Conservation (phyloP, 345 rosid species). For the Arabis hirsuta region DNA sequence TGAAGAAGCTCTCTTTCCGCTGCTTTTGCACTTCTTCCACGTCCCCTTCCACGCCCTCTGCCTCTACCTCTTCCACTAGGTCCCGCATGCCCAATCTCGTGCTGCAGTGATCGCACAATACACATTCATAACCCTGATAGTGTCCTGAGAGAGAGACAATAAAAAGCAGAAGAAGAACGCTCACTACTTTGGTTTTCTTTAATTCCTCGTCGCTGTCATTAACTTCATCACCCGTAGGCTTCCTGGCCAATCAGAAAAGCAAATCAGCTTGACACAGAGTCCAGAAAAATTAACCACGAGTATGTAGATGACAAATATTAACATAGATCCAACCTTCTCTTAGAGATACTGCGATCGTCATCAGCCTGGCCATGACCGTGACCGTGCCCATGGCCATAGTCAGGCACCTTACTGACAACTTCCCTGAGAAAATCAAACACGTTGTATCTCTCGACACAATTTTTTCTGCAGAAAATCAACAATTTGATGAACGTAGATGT, state of each 20-base stretch:
- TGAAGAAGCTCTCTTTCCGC: conserved; percentile 65
- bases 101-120: conserved; percentile 52
- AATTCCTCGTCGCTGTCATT: conserved; percentile 86
- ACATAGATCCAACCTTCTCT: conserved; percentile 59
- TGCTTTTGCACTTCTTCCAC: conserved; percentile 72
- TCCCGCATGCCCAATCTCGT: conserved; percentile 65
- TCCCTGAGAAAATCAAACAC: conserved; percentile 96
- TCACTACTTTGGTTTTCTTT: conserved; percentile 82
- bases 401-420: conserved; percentile 90
- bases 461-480: conserved; percentile 60
- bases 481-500: neutral
- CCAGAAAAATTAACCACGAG: neutral
- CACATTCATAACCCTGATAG: conserved; percentile 3
- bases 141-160: neutral
- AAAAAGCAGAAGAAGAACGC: conserved; percentile 1
- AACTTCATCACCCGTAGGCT: conserved; percentile 72
- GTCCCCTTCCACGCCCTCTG: conserved; percentile 95
- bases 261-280: conserved; percentile 10
- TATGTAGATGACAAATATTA: neutral
- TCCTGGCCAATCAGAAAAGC: conserved; percentile 54
- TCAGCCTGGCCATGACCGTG: conserved; percentile 78
- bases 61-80: conserved; percentile 89
- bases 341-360: conserved; percentile 74
- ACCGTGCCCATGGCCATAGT: conserved; percentile 70
- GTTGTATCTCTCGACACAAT: conserved; percentile 89